Percentiles rank a stretch among this genome's conserved stretches.
These are phyloP conservation scores for Trichoderma arundinaceum DNA, from an alignment of 2,329 filamentous ascomycete species.

Conservation along the genomic window DNA sequence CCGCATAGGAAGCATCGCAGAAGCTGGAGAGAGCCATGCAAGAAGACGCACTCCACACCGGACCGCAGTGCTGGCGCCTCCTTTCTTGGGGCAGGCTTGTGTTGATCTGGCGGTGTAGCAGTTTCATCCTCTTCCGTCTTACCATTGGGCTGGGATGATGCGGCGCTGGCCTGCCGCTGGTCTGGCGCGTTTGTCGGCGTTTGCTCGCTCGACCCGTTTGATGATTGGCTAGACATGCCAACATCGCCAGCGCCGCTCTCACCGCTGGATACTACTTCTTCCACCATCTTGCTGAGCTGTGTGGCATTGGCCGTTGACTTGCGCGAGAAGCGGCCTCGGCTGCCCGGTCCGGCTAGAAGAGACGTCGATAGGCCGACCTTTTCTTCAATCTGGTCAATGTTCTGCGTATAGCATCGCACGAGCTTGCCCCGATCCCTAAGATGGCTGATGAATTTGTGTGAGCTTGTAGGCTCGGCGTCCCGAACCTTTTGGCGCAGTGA, in stretches of 20 bases:
- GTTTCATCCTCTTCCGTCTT: slow-evolving; percentile 35
- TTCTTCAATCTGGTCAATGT: slow-evolving; percentile 75
- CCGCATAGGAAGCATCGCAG: slow-evolving; percentile 69
- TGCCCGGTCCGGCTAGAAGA: slow-evolving; percentile 66
- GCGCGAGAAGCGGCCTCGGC: slow-evolving; percentile 63
- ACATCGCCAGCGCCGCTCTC: slow-evolving; percentile 25
- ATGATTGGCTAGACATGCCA: slow-evolving; percentile 29
- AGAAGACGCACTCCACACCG: slow-evolving; percentile 69
- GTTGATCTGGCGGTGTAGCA: slow-evolving; percentile 33
- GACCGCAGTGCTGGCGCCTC: slow-evolving; percentile 40
- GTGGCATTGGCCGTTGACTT: slow-evolving; percentile 47
- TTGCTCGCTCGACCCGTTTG: slow-evolving; percentile 29
- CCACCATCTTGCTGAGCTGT: slow-evolving; percentile 48
- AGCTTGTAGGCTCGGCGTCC: slow-evolving; percentile 66
- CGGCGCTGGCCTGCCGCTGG: slow-evolving; percentile 3
- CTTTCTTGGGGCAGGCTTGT: slow-evolving; percentile 36
- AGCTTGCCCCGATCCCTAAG: slow-evolving; percentile 71
- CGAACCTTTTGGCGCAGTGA: slow-evolving; percentile 68
- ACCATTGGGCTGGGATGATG: slow-evolving; percentile 9
- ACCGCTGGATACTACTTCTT: slow-evolving; percentile 41
- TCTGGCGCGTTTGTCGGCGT: slow-evolving; percentile 21
- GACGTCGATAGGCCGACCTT: slow-evolving; percentile 70
- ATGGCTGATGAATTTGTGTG: slow-evolving; percentile 71
- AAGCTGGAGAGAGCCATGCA: slow-evolving; percentile 71
- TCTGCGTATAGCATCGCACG: slow-evolving; percentile 75